A percentile compares a stretch with the other conserved stretches of the same genome.
Conservation (phyloP, 495 filamentous ascomycete species). For the Penicillium coffeae region DNA sequence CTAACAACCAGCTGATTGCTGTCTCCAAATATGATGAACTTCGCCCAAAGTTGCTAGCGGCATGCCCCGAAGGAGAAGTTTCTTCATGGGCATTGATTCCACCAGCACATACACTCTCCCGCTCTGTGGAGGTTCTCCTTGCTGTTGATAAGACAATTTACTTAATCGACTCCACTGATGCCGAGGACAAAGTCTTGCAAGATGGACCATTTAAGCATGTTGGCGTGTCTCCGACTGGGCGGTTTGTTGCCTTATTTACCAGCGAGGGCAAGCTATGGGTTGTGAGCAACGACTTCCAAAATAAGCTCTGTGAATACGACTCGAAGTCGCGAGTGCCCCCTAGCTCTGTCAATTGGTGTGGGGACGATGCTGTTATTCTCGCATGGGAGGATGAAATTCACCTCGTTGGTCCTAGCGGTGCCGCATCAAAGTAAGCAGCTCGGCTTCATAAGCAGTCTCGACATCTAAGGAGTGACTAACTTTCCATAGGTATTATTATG, state of each 20-base stretch:
- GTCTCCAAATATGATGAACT: slow-evolving; percentile 90
- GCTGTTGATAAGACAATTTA: slow-evolving; percentile 83
- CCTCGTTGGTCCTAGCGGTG: slow-evolving; percentile 79
- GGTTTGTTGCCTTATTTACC: slow-evolving; percentile 82
- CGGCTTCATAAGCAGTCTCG: background rate
- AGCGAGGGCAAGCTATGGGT: slow-evolving; percentile 84
- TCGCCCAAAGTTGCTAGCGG: slow-evolving; percentile 74
- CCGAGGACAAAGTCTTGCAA: slow-evolving; percentile 83
- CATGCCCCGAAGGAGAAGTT: slow-evolving; percentile 72
- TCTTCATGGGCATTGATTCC: slow-evolving; percentile 88
- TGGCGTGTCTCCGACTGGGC: slow-evolving; percentile 84
- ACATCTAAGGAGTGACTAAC: slow-evolving; percentile 17
- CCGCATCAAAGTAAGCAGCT: slow-evolving; percentile 56
- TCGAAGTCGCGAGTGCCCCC: slow-evolving; percentile 80
- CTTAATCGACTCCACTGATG: slow-evolving; percentile 80
- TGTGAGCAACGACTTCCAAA: slow-evolving; percentile 90
- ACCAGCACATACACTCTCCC: slow-evolving; percentile 84
- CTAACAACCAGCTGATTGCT: slow-evolving; percentile 81
- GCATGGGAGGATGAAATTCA: slow-evolving; percentile 99
- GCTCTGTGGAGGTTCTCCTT: slow-evolving; percentile 89
- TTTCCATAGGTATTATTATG: slow-evolving; percentile 70
- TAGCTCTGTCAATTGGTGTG: slow-evolving; percentile 91
- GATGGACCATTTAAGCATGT: slow-evolving; percentile 91
- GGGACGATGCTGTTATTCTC: slow-evolving; percentile 88
- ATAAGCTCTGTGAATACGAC: slow-evolving; percentile 86